Evolutionary conservation across 306 rosid species (phyloP), one percentile per base, ranked within the genome.

Genomic region (Quercus ilex): DNA sequence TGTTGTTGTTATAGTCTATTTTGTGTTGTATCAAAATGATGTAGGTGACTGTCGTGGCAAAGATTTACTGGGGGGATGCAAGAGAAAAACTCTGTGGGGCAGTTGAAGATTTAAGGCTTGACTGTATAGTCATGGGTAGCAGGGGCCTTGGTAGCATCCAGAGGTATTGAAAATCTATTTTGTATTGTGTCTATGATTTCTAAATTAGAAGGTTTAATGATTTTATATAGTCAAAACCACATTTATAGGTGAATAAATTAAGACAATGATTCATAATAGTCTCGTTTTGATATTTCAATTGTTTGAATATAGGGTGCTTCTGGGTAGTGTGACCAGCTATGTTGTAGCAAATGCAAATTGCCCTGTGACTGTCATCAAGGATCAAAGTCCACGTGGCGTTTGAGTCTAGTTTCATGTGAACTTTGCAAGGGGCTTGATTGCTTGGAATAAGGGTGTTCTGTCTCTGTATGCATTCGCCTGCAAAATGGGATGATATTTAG

Each of bases 31-130:
- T 23, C 51, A 43, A 65, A 73, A 6, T 75, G 31, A 38, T 77
- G 2, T 58, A 88, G 92, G 85, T 86, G 79, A 74, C 28, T 23
- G 87, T 86, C 67, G 78, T 89, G 68, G 83, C 81, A 14, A 89
- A 89, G 81, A 5, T 89, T 12, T 89, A 84, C 68, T 84, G 88
- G 90, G 89, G 90, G 3, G 92, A 86, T 86, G 79, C 92, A 57
- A 84, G 92, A 76, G 92, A 89, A 21, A 89, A 76, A 57, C 41
- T 85, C 75, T 64, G 76, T 70, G 83, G 74, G 19, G 78, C 90
- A 0, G 78, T 81, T 71, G 80, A 25, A 25, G 88, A 84, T 72
- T 74, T 89, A 71, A 86, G 82, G 87, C 90, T 86, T 30, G 83
- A 88, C 71, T 62, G 75, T 73, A 75, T 88, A 85, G 87, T 86